A percentile compares a stretch with the other conserved stretches of the same genome.
These are phyloP conservation scores for Phytophthora cryptogea DNA, from an alignment of 352 stramenopile genomes.

Conservation along the genomic window DNA sequence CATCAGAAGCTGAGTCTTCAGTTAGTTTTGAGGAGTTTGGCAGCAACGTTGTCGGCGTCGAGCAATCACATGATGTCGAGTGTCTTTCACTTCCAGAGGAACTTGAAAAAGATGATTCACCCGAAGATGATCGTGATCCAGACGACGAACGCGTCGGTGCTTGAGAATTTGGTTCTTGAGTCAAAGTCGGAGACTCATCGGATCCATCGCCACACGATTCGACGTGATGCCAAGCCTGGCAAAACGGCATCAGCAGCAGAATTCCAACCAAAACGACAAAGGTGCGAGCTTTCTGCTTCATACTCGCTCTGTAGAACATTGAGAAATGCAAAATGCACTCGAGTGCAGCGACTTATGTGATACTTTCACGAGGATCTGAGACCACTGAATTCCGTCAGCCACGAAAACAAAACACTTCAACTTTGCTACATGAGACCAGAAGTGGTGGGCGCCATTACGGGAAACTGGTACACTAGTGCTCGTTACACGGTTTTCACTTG, in stretches of 20 bases:
- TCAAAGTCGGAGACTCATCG: neutral
- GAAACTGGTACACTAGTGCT: neutral
- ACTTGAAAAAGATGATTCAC: constrained; percentile 24
- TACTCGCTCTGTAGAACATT: neutral
- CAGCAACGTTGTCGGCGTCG: constrained; percentile 4
- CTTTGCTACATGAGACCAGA: constrained; percentile 7
- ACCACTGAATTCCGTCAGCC: constrained; percentile 30
- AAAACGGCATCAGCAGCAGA: constrained; percentile 9
- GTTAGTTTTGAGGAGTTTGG: neutral
- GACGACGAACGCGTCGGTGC: too few relatives aligned
- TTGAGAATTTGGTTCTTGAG: too few relatives aligned
- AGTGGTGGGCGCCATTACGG: constrained; percentile 14
- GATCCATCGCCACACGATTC: constrained; percentile 23
- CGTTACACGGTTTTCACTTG: neutral
- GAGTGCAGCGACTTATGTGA: constrained; percentile 5
- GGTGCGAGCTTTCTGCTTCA: constrained; percentile 5
- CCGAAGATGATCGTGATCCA: constrained; percentile 14
- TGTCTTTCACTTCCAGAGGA: neutral
- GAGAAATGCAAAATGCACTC: constrained; percentile 17
- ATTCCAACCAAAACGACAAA: neutral
- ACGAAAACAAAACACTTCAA: constrained; percentile 26
- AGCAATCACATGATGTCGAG: constrained; percentile 16
- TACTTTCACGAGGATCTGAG: constrained; percentile 1
- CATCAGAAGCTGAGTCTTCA: constrained; percentile 11
- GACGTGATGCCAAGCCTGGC: neutral